A percentile compares a stretch with the other conserved stretches of the same genome.
phyloP scores from a whole-genome alignment of 2,329 filamentous ascomycete species.

The Fusarium sp. region DNA sequence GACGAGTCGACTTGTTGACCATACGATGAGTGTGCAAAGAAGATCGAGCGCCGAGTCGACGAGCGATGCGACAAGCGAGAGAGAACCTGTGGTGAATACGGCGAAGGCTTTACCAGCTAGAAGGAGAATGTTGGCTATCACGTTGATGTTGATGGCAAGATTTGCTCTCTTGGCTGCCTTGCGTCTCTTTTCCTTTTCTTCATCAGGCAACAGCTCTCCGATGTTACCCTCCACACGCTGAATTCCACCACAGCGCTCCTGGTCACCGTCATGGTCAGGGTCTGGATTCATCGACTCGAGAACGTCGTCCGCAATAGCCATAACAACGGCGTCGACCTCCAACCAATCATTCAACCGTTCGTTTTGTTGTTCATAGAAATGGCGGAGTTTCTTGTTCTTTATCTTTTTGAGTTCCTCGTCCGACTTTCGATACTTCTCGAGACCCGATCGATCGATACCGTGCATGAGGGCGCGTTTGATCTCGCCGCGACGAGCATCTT shows the following conservation, averaged over 20 bases:
- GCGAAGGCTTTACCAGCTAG: slow-evolving; percentile 79
- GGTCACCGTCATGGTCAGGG: slow-evolving; percentile 50
- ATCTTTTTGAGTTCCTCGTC: slow-evolving; percentile 46
- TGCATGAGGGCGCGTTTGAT: slow-evolving; percentile 48
- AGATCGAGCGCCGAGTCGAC: slow-evolving; percentile 84
- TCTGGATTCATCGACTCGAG: slow-evolving; percentile 52
- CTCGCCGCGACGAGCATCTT: slow-evolving; percentile 47
- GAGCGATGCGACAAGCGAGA: slow-evolving; percentile 80
- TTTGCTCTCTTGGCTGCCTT: slow-evolving; percentile 42
- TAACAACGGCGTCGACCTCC: slow-evolving; percentile 50
- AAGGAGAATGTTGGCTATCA: slow-evolving; percentile 78
- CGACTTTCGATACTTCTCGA: slow-evolving; percentile 48
- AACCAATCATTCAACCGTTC: slow-evolving; percentile 50
- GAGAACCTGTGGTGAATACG: slow-evolving; percentile 80
- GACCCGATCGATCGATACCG: slow-evolving; percentile 45
- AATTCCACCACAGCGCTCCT: slow-evolving; percentile 47
- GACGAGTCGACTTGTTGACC: slow-evolving; percentile 78
- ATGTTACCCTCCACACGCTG: slow-evolving; percentile 48
- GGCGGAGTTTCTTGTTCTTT: slow-evolving; percentile 45
- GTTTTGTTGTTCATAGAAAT: slow-evolving; percentile 49
- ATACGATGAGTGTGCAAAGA: slow-evolving; percentile 81
- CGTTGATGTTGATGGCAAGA: slow-evolving; percentile 84
- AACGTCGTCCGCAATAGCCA: slow-evolving; percentile 50
- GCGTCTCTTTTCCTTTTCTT: slow-evolving; percentile 46
- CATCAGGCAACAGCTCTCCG: slow-evolving; percentile 48